Evolutionary conservation across 176 grass and related monocot species (phyloP), one percentile per base, ranked within the genome.

Genomic region (Musa beccarii): DNA sequence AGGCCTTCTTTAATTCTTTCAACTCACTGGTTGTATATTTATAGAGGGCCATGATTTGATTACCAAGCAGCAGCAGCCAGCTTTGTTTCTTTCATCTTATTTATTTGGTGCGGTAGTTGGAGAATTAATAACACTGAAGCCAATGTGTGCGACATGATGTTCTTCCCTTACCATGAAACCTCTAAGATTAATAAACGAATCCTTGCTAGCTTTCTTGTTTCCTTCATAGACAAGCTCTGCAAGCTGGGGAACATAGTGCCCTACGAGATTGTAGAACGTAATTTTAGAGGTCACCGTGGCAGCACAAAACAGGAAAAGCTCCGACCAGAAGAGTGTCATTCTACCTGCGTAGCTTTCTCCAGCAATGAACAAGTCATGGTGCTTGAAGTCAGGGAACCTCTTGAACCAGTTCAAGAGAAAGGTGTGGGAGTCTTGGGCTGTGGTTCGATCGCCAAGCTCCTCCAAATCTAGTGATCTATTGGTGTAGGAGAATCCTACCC

Each of bases 261-360:
- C 94, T 97, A 65, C 49, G 13, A 75, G 54, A 53, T 65, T 62
- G 9, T 12, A 75, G 24, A 71, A 76, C 8, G 26, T 28, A 49
- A 43, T 53, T 49, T 23, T 54, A 13, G 73, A 62, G 25, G 2
- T 16, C 54, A 66, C 23, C 66, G 51, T 26, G 50, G 54, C 61
- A 6, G 34, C 34, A 43, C 34, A 43, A 43, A 43, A 43, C 34
- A 43, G 34, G 34, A 6, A 43, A 43, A 43, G 4, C 34, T 43
- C 34, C 4, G 4, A 43, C 34, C 34, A 43, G 34, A 43, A 43
- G 4, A 43, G 34, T 43, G 34, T 50, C 17, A 25, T 8, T 57
- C 9, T 81, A 97, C 94, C 94, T 15, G 94, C 94, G 9, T 97
- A 97, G 78, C 94, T 97, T 88, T 97, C 90, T 52, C 94, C 94